phyloP scores from a whole-genome alignment of 768 basidiomycete species.

The Suillus plorans region DNA sequence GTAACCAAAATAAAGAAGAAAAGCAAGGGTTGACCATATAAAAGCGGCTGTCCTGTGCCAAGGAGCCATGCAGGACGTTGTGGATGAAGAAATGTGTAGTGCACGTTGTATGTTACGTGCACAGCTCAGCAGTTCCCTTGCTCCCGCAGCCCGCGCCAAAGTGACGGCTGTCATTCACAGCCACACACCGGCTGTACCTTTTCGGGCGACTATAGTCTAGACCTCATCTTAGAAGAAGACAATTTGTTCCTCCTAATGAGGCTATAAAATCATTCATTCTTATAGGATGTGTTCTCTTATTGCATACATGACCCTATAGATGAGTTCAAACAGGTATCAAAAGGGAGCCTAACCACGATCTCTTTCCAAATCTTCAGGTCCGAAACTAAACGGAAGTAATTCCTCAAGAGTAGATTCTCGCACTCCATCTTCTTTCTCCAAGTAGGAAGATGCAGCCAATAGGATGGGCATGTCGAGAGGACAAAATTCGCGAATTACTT shows the following conservation, averaged over 20 bases:
- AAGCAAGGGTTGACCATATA: conserved; percentile 25
- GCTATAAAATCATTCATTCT: background rate
- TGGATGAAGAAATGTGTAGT: conserved; percentile 4
- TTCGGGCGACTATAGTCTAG: background rate
- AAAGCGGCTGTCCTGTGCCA: conserved; percentile 27
- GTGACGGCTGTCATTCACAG: background rate
- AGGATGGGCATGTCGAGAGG: conserved; percentile 67
- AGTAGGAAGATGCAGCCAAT: conserved; percentile 68
- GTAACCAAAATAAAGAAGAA: conserved; percentile 21
- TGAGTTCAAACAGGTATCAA: background rate
- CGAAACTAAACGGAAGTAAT: conserved; percentile 84
- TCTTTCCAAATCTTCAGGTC: conserved; percentile 72
- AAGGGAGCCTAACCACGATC: background rate
- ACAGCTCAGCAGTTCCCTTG: background rate
- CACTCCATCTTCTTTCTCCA: conserved; percentile 43
- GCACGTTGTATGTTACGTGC: background rate
- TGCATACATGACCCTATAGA: background rate
- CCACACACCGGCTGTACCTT: background rate
- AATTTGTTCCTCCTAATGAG: background rate
- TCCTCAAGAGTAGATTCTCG: conserved; percentile 67
- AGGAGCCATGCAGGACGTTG: conserved; percentile 27
- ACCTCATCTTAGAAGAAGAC: background rate
- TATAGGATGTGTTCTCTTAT: background rate
- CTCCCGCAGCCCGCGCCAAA: background rate
- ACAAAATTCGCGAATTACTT: conserved; percentile 88